A percentile compares a stretch with the other conserved stretches of the same genome.
These are phyloP conservation scores for Fusarium sp. DNA, from an alignment of 2,329 filamentous ascomycete genomes.

Conservation along the genomic window DNA sequence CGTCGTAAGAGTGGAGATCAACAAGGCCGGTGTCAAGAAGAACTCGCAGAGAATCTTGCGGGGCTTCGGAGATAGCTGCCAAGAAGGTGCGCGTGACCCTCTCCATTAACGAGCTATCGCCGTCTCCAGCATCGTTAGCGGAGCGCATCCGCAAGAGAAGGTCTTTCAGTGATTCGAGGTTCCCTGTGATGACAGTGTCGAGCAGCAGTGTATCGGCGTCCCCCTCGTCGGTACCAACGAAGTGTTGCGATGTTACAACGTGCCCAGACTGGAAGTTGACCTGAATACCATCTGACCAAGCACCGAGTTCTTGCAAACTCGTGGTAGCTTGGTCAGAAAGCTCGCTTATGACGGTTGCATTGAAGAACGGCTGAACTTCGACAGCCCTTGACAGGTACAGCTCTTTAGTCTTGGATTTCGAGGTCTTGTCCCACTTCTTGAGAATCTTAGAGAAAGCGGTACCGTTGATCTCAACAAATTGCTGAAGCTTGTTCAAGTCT, in stretches of 20 bases:
- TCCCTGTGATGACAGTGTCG: constrained; percentile 86
- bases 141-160: constrained; percentile 79
- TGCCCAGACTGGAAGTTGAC: constrained; percentile 82
- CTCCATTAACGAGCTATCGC: constrained; percentile 71
- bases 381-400: constrained; percentile 95
- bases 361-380: constrained; percentile 98
- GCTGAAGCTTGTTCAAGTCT: constrained; percentile 96
- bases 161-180: constrained; percentile 81
- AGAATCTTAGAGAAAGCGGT: constrained; percentile 98
- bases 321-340: constrained; percentile 97
- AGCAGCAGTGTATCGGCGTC: constrained; percentile 90
- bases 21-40: constrained; percentile 85
- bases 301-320: constrained; percentile 92
- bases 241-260: constrained; percentile 73
- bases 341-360: constrained; percentile 95
- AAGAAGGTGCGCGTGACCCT: constrained; percentile 91
- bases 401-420: constrained; percentile 98
- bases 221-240: constrained; percentile 83
- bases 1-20: constrained; percentile 92
- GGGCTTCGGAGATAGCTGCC: constrained; percentile 87
- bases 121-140: constrained; percentile 66
- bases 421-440: constrained; percentile 99
- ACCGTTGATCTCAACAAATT: constrained; percentile 98
- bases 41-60: constrained; percentile 78
- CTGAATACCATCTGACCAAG: constrained; percentile 96